phyloP scores from a whole-genome alignment of 768 basidiomycete genomes.

The Calocybe cyanea region DNA sequence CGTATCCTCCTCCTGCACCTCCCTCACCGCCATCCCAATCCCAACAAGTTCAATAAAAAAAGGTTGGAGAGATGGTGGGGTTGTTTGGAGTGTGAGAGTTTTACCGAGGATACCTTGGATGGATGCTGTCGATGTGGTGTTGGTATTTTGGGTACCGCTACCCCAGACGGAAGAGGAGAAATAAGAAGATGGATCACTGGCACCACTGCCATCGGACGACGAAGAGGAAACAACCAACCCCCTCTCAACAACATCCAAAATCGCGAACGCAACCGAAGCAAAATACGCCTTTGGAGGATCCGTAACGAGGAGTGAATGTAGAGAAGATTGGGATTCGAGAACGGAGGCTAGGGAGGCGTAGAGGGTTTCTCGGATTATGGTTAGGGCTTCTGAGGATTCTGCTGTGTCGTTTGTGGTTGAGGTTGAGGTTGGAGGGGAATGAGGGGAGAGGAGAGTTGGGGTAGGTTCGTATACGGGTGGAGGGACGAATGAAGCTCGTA shows the following conservation, averaged over 20 bases:
- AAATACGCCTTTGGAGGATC: constrained; percentile 80
- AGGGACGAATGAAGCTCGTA: constrained; percentile 68
- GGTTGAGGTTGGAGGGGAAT: constrained; percentile 10
- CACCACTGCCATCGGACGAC: constrained; percentile 41
- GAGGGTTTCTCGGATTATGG: constrained; percentile 82
- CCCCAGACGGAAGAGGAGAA: background rate
- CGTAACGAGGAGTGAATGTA: constrained; percentile 50
- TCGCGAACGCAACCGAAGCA: constrained; percentile 66
- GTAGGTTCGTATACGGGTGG: constrained; percentile 54
- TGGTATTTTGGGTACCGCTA: too few species aligned
- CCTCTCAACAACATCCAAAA: constrained; percentile 70
- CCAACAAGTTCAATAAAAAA: constrained; percentile 62
- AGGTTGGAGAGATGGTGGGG: constrained; percentile 60
- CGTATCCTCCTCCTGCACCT: constrained; percentile 54
- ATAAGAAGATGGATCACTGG: constrained; percentile 40
- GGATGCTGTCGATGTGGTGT: too few species aligned
- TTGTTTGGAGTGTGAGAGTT: constrained; percentile 52
- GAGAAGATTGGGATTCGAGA: constrained; percentile 49
- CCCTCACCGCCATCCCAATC: constrained; percentile 48
- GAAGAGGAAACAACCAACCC: too few species aligned
- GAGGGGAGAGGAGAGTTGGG: constrained; percentile 17
- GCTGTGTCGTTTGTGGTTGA: constrained; percentile 21
- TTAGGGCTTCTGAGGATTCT: constrained; percentile 51
- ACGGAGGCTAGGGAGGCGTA: constrained; percentile 78
- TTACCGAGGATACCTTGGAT: constrained; percentile 51